A percentile compares a stretch with the other conserved stretches of the same genome.
Evolutionary conservation across 164 flowering plant species (phyloP).

Genomic region (Vitis amurensis): DNA sequence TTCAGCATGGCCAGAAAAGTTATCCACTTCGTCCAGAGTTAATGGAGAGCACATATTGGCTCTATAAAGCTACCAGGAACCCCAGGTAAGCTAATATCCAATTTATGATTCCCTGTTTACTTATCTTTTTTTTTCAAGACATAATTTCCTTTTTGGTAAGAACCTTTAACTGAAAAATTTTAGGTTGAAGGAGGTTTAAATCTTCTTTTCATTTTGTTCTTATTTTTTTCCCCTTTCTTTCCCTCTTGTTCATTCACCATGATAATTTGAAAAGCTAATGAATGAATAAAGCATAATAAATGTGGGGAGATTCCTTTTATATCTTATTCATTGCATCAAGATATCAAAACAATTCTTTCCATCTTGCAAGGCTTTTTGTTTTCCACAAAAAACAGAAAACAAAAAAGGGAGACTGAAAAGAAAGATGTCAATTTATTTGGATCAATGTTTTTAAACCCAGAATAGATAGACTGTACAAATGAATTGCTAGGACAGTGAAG

Average conservation of each 20-base stretch:
- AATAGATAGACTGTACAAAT: too few relatives aligned
- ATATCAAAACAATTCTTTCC: neutral
- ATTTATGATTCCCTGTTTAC: neutral
- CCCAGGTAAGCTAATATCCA: constrained; percentile 52
- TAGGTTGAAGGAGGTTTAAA: neutral
- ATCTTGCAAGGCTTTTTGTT: neutral
- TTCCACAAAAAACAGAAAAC: neutral
- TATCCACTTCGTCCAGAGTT: constrained; percentile 96
- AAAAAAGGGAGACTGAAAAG: too few relatives aligned
- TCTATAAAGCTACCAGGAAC: constrained; percentile 96
- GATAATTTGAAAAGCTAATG: neutral
- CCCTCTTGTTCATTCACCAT: neutral
- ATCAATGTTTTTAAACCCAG: too few relatives aligned
- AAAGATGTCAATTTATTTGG: too few relatives aligned
- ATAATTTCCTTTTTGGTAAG: neutral
- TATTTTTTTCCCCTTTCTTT: neutral
- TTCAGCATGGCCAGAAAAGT: constrained; percentile 91
- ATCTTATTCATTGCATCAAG: neutral
- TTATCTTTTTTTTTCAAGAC: neutral
- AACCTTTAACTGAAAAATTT: neutral
- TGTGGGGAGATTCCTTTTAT: neutral
- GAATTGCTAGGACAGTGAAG: too few relatives aligned
- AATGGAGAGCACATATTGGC: constrained; percentile 98
- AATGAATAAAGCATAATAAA: neutral
- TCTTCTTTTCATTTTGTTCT: neutral